These are phyloP conservation scores for Entomortierella beljakovae DNA, from an alignment of 192 early-diverging fungal species.

Conservation along the genomic window DNA sequence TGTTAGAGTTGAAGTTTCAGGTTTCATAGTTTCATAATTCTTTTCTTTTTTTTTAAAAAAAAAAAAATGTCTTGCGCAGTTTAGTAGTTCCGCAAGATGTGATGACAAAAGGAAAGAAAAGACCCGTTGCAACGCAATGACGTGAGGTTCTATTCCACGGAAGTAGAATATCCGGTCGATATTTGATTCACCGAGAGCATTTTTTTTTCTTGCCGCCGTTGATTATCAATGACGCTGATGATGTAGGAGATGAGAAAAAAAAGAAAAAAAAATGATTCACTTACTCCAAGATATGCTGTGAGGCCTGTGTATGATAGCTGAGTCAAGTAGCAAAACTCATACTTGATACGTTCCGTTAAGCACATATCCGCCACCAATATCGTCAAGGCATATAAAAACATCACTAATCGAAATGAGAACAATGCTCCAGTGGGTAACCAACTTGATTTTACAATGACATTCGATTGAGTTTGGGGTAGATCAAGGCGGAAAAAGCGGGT, in stretches of 20 bases:
- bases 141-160: neutral
- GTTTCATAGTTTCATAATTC: no score
- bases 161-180: slow-evolving; percentile 1
- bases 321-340: slow-evolving; percentile 46
- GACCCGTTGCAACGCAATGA: neutral
- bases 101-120: neutral
- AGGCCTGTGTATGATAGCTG: slow-evolving; percentile 49
- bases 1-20: neutral
- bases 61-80: slow-evolving; percentile 11
- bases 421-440: slow-evolving; percentile 20
- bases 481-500: slow-evolving; percentile 37
- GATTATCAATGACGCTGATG: neutral
- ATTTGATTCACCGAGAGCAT: neutral
- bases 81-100: neutral
- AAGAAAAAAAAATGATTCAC: neutral
- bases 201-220: no score
- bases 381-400: slow-evolving; percentile 26
- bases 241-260: neutral
- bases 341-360: slow-evolving; percentile 24
- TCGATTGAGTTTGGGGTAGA: slow-evolving; percentile 1
- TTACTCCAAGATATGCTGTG: slow-evolving; percentile 50
- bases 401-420: slow-evolving; percentile 3
- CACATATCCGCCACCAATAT: slow-evolving; percentile 29
- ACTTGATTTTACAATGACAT: slow-evolving; percentile 28
- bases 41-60: neutral